Percentiles rank a stretch among this genome's conserved stretches.
These are phyloP conservation scores for Poteriospumella lacustris DNA, from an alignment of 108 stramenopile species.

Conservation along the genomic window DNA sequence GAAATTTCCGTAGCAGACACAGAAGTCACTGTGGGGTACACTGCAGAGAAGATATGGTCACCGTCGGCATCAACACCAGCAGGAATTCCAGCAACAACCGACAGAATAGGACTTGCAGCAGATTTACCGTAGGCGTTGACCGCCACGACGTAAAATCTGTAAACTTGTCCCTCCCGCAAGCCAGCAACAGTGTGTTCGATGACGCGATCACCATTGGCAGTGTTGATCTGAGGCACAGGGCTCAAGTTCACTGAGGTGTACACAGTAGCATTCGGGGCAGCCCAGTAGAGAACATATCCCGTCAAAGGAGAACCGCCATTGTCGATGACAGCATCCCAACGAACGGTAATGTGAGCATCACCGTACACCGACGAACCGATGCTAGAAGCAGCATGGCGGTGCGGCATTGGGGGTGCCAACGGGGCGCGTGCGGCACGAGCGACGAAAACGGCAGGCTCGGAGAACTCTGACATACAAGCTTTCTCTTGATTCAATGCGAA, in stretches of 20 bases:
- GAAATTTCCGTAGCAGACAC: slow-evolving; percentile 56
- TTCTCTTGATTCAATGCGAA: slow-evolving; percentile 49
- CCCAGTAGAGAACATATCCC: slow-evolving; percentile 58
- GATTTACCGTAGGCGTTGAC: slow-evolving; percentile 61
- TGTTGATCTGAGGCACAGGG: neutral
- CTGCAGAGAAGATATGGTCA: slow-evolving; percentile 29
- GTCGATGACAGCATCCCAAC: slow-evolving; percentile 66
- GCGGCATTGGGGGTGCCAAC: slow-evolving; percentile 62
- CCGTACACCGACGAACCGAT: slow-evolving; percentile 37
- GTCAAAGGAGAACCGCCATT: slow-evolving; percentile 73
- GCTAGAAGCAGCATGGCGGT: slow-evolving; percentile 49
- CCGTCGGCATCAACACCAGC: slow-evolving; percentile 53
- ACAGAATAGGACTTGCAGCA: slow-evolving; percentile 57
- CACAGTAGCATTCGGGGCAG: neutral
- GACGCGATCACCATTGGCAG: slow-evolving; percentile 28
- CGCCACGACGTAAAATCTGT: slow-evolving; percentile 67
- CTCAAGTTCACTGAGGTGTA: slow-evolving; percentile 6
- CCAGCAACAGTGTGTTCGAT: slow-evolving; percentile 38
- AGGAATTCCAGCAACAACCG: slow-evolving; percentile 56
- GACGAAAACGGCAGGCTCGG: slow-evolving; percentile 58
- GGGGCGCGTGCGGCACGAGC: slow-evolving; percentile 56
- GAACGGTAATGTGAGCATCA: slow-evolving; percentile 53
- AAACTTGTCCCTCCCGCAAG: slow-evolving; percentile 60
- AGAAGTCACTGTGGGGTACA: slow-evolving; percentile 50
- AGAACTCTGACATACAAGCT: slow-evolving; percentile 63